Evolutionary conservation across 2,329 filamentous ascomycete species (phyloP).

Genomic region (Cytospora schulzeri): DNA sequence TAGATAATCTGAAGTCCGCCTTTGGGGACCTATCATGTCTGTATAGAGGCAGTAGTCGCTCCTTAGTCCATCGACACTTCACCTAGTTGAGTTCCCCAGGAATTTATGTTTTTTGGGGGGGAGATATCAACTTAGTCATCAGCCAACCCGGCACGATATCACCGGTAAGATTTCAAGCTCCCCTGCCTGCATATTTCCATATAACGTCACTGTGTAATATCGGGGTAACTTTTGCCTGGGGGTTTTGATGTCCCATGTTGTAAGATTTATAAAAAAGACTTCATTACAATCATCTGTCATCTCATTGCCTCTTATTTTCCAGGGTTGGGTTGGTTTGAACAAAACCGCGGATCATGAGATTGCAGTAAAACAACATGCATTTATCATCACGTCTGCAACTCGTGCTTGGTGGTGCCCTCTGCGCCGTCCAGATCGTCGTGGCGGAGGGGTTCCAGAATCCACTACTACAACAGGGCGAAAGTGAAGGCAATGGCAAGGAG

Average conservation of each 20-base stretch:
- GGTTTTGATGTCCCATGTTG: no score
- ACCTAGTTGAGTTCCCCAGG: background rate
- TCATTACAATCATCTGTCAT: no score
- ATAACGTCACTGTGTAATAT: background rate
- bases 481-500: background rate
- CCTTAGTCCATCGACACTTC: background rate
- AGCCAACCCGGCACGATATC: background rate
- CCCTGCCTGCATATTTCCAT: background rate
- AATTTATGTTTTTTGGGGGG: background rate
- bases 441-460: constrained; percentile 9
- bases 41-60: background rate
- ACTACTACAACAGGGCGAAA: background rate
- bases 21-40: background rate
- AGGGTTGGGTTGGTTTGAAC: no score
- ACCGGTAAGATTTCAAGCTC: background rate
- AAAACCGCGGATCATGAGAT: background rate
- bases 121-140: background rate
- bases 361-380: background rate
- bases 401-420: constrained; percentile 3
- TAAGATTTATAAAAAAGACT: no score
- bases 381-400: background rate
- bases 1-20: background rate
- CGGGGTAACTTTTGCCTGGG: background rate
- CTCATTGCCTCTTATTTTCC: no score
- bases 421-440: background rate